These are phyloP conservation scores for Botryotinia globosa DNA, from an alignment of 2,329 filamentous ascomycete species.

Conservation along the genomic window DNA sequence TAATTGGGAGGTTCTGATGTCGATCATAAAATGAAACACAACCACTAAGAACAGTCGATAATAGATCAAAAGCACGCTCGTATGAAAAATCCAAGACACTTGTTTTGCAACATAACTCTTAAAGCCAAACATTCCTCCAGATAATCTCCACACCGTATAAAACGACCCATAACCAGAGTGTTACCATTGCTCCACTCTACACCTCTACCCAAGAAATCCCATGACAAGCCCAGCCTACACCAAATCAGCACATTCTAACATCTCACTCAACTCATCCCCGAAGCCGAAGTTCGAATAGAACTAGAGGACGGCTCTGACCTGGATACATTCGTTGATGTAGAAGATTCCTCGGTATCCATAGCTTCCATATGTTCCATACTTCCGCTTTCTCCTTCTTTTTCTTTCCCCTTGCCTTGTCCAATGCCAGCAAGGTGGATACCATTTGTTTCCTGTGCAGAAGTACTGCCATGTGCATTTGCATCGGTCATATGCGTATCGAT, in stretches of 20 bases:
- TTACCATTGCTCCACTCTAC: neutral
- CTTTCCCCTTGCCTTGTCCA: constrained; percentile 24
- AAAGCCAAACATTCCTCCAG: neutral
- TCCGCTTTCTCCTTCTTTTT: constrained; percentile 5
- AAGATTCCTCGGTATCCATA: constrained; percentile 26
- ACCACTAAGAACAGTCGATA: neutral
- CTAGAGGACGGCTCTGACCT: constrained; percentile 30
- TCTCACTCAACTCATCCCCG: constrained; percentile 23
- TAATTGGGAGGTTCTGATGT: neutral
- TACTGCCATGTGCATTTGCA: constrained; percentile 25
- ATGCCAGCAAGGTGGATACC: constrained; percentile 17
- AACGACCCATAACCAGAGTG: neutral
- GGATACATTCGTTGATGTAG: constrained; percentile 26
- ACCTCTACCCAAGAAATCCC: neutral
- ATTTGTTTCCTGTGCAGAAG: constrained; percentile 20
- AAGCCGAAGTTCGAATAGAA: constrained; percentile 31
- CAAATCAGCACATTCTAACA: neutral
- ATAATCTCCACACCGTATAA: neutral
- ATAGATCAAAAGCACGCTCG: neutral
- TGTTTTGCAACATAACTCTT: neutral
- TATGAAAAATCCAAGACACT: neutral
- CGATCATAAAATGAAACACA: neutral
- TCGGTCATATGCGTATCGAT: constrained; percentile 9
- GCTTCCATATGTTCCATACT: constrained; percentile 21
- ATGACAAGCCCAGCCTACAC: neutral